These are phyloP conservation scores for Phytophthora meadii DNA, from an alignment of 352 stramenopile species.

Conservation along the genomic window DNA sequence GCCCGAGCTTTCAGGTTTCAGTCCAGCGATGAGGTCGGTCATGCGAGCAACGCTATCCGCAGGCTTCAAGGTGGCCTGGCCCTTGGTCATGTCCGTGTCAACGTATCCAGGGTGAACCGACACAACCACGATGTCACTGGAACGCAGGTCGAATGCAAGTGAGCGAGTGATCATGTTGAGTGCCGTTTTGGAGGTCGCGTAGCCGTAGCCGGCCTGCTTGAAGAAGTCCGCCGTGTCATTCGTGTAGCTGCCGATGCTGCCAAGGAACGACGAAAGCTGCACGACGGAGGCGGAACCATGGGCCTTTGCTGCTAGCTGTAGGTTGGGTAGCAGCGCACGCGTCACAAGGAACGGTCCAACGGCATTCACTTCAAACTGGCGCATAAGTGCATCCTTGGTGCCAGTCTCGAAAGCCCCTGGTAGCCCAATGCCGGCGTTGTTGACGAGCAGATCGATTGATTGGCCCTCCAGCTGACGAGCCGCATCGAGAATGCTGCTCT, in stretches of 20 bases:
- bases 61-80: constrained; percentile 27
- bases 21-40: constrained; percentile 30
- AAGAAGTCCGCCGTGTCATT: constrained; percentile 3
- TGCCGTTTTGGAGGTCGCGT: constrained; percentile 62
- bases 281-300: constrained; percentile 47
- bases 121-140: constrained; percentile 44
- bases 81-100: constrained; percentile 43
- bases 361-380: constrained; percentile 24
- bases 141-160: constrained; percentile 42
- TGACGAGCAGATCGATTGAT: constrained; percentile 58
- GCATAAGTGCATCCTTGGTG: constrained; percentile 50
- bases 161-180: constrained; percentile 21
- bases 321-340: constrained; percentile 42
- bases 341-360: constrained; percentile 53
- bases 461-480: constrained; percentile 42
- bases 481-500: constrained; percentile 38
- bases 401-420: constrained; percentile 27
- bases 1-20: constrained; percentile 32
- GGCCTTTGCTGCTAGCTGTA: constrained; percentile 35
- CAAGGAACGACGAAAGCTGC: constrained; percentile 51
- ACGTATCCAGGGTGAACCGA: constrained; percentile 61
- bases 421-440: constrained; percentile 55
- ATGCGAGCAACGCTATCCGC: constrained; percentile 41
- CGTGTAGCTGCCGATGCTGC: constrained; percentile 40
- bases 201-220: constrained; percentile 51